Conservation (phyloP, 805 yeast genomes). For the Zygotorulaspora sp. region DNA sequence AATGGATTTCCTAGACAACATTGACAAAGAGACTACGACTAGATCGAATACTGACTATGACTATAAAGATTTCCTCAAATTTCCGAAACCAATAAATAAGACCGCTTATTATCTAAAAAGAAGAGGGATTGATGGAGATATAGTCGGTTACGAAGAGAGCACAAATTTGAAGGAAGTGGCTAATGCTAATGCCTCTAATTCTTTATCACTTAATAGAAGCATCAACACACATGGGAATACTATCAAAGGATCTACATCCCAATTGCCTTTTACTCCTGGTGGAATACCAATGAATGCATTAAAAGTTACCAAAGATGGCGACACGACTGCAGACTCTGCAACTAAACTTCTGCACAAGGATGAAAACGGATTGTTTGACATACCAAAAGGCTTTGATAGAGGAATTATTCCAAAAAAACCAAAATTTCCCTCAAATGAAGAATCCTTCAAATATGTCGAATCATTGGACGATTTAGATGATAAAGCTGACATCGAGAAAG, state of each 20-base stretch:
- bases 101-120: slow-evolving; percentile 66
- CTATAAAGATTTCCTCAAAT: slow-evolving; percentile 45
- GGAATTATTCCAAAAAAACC: slow-evolving; percentile 46
- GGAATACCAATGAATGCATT: slow-evolving; percentile 47
- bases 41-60: slow-evolving; percentile 17
- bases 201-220: slow-evolving; percentile 68
- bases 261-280: slow-evolving; percentile 90
- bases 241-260: slow-evolving; percentile 64
- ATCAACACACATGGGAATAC: slow-evolving; percentile 58
- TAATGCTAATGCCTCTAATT: slow-evolving; percentile 56
- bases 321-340: slow-evolving; percentile 23
- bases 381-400: slow-evolving; percentile 76
- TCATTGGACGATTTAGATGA: slow-evolving; percentile 33
- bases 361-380: slow-evolving; percentile 68
- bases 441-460: slow-evolving; percentile 22
- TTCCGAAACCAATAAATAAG: slow-evolving; percentile 61
- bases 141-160: slow-evolving; percentile 60
- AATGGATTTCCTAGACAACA: slow-evolving; percentile 24
- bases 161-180: slow-evolving; percentile 45
- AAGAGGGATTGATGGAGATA: slow-evolving; percentile 66
- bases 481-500: slow-evolving; percentile 35
- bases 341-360: slow-evolving; percentile 55
- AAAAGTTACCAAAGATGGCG: slow-evolving; percentile 16
- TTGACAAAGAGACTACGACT: slow-evolving; percentile 12
- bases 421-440: slow-evolving; percentile 14